Percentiles rank a stretch among this genome's conserved stretches.
These are phyloP conservation scores for Acanthamoeba culbertsoni DNA, from an alignment of 208 protist genomes.

Conservation along the genomic window DNA sequence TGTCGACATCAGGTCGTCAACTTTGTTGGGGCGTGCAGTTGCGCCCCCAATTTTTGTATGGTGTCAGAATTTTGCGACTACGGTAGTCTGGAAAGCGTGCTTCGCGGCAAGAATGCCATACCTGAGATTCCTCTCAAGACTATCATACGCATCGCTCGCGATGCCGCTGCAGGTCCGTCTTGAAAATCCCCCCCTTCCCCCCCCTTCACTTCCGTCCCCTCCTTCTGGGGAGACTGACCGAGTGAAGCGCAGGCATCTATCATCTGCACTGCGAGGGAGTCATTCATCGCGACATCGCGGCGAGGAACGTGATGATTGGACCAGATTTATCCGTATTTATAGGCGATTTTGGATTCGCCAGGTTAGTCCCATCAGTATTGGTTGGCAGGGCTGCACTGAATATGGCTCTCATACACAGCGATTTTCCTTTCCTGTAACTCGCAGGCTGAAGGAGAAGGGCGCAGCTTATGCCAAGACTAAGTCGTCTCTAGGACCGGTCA, in stretches of 20 bases:
- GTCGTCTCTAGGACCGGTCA: neutral
- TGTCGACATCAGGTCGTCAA: neutral
- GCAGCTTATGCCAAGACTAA: neutral
- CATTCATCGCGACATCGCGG: neutral
- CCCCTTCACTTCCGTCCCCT: too few relatives aligned
- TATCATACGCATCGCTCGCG: neutral
- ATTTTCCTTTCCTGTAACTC: too few relatives aligned
- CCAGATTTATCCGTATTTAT: neutral
- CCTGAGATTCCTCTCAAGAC: neutral
- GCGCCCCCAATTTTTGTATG: slow-evolving; percentile 1
- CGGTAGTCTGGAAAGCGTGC: slow-evolving; percentile 1
- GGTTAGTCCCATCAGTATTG: too few relatives aligned
- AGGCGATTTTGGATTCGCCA: neutral
- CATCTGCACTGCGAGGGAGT: slow-evolving; percentile 5
- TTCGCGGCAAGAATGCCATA: neutral
- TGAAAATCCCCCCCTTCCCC: neutral
- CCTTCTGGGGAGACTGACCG: too few relatives aligned
- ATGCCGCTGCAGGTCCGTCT: neutral
- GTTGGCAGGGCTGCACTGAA: too few relatives aligned
- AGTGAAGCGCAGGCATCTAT: neutral
- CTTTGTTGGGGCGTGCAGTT: neutral
- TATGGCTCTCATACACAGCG: too few relatives aligned
- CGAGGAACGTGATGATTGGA: neutral
- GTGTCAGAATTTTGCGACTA: neutral
- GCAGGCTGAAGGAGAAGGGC: neutral